These are phyloP conservation scores for Coniochaeta ligniaria DNA, from an alignment of 2,329 filamentous ascomycete species.

Conservation along the genomic window DNA sequence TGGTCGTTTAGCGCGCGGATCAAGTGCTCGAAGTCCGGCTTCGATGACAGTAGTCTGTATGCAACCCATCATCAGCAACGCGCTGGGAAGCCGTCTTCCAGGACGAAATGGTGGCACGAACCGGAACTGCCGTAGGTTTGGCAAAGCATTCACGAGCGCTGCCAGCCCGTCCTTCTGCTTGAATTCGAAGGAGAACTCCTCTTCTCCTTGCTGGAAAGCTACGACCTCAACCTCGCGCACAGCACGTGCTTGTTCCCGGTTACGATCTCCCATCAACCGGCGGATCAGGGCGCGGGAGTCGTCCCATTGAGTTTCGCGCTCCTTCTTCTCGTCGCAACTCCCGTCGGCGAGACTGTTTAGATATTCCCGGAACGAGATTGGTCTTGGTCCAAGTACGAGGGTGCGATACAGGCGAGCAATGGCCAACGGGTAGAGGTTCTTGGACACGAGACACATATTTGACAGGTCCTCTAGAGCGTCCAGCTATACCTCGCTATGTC, in stretches of 20 bases:
- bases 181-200: background rate
- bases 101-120: background rate
- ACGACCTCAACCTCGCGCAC: background rate
- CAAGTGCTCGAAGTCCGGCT: background rate
- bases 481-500: background rate
- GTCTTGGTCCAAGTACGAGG: background rate
- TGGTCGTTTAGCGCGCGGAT: constrained; percentile 1
- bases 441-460: constrained; percentile 2
- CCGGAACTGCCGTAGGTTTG: background rate
- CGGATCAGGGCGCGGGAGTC: background rate
- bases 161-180: background rate
- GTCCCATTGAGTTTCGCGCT: background rate
- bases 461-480: background rate
- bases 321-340: too few species aligned
- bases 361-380: background rate
- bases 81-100: background rate
- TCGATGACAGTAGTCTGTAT: background rate
- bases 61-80: background rate
- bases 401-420: background rate
- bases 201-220: background rate
- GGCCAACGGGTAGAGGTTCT: background rate
- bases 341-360: too few species aligned
- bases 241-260: background rate
- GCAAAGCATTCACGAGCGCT: background rate
- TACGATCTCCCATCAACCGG: background rate